Percentiles rank a stretch among this genome's conserved stretches.
Conservation (phyloP, 1,284 basidiomycete species). For the Ustanciosporium gigantosporum region DNA sequence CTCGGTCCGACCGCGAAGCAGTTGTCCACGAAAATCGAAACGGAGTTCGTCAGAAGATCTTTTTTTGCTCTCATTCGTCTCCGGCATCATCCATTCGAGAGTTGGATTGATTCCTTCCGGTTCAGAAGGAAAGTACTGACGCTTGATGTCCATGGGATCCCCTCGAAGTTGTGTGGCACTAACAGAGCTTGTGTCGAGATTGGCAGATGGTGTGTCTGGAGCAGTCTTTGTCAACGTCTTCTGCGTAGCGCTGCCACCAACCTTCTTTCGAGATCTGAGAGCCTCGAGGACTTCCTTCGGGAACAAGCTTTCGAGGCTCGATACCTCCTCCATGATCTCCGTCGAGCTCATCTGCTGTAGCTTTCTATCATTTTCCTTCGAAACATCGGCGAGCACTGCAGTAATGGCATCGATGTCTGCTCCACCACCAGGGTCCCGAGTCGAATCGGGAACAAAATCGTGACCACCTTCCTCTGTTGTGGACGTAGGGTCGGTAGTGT, state of each 20-base stretch:
- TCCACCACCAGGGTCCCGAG: slow-evolving; percentile 51
- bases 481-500: neutral
- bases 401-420: slow-evolving; percentile 45
- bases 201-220: too few species aligned
- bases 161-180: slow-evolving; percentile 1
- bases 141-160: slow-evolving; percentile 76
- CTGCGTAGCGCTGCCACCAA: neutral
- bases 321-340: slow-evolving; percentile 44
- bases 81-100: slow-evolving; percentile 49
- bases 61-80: neutral
- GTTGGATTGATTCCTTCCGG: slow-evolving; percentile 44
- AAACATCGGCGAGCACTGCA: slow-evolving; percentile 32
- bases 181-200: slow-evolving; percentile 58
- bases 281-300: slow-evolving; percentile 48
- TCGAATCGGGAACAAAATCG: slow-evolving; percentile 30
- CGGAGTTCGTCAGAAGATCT: slow-evolving; percentile 18
- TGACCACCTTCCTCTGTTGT: neutral
- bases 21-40: slow-evolving; percentile 48
- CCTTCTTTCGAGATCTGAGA: slow-evolving; percentile 37
- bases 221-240: neutral
- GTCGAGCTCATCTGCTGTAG: slow-evolving; percentile 46
- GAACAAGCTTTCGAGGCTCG: slow-evolving; percentile 46
- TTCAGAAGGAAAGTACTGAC: slow-evolving; percentile 77
- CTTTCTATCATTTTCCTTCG: slow-evolving; percentile 47
- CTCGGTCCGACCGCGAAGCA: slow-evolving; percentile 9